Evolutionary conservation across 768 basidiomycete species (phyloP).

Genomic region (Panus rudis): DNA sequence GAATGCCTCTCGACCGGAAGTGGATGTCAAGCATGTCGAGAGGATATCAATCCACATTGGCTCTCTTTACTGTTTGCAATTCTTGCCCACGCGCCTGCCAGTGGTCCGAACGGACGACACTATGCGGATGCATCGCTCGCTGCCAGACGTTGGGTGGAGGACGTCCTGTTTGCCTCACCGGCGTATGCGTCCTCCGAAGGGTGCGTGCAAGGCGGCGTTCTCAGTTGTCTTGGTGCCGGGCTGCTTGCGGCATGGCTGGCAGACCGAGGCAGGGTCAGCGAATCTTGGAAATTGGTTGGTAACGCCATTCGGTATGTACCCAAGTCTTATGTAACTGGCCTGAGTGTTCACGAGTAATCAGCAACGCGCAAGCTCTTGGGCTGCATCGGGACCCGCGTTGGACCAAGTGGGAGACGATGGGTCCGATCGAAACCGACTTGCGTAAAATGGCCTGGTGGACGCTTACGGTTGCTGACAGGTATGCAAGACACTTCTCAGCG

Average conservation of each 20-base stretch:
- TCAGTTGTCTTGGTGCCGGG: slow-evolving; percentile 40
- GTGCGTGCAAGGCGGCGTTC: slow-evolving; percentile 32
- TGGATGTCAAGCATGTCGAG: slow-evolving; percentile 16
- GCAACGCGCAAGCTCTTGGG: slow-evolving; percentile 18
- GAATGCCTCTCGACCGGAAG: slow-evolving; percentile 19
- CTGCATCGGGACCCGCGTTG: slow-evolving; percentile 23
- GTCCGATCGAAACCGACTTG: slow-evolving; percentile 16
- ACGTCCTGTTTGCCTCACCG: slow-evolving; percentile 23
- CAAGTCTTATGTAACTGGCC: neutral
- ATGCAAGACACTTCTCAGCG: slow-evolving; percentile 1
- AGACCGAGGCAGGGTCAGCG: slow-evolving; percentile 41
- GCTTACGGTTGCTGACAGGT: slow-evolving; percentile 19
- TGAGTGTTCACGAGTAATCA: slow-evolving; percentile 10
- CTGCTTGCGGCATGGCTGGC: slow-evolving; percentile 40
- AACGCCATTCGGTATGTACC: slow-evolving; percentile 7
- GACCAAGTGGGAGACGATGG: slow-evolving; percentile 22
- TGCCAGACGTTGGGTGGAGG: slow-evolving; percentile 40
- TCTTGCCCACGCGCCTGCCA: slow-evolving; percentile 33
- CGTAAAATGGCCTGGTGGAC: slow-evolving; percentile 20
- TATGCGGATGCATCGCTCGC: slow-evolving; percentile 39
- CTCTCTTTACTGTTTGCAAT: slow-evolving; percentile 43
- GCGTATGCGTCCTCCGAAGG: slow-evolving; percentile 14
- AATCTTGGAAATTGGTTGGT: slow-evolving; percentile 24
- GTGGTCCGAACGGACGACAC: slow-evolving; percentile 17
- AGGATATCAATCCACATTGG: slow-evolving; percentile 45